Conservation (phyloP, 208 protist genomes). For the Trichomonas vaginalis region DNA sequence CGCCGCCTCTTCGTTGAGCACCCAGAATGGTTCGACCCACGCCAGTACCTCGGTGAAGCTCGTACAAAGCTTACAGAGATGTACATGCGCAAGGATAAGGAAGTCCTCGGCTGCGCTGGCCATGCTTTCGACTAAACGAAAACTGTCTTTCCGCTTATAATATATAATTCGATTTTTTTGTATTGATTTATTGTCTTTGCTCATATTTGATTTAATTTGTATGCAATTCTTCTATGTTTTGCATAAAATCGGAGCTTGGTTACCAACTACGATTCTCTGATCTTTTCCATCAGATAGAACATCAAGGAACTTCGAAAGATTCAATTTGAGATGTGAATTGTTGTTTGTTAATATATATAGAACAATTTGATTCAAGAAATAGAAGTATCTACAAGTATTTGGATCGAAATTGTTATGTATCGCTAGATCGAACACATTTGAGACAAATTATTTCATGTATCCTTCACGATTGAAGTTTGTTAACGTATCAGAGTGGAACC, state of each 20-base stretch:
- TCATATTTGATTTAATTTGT: no score
- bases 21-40: background rate
- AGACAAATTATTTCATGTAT: background rate
- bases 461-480: background rate
- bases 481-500: no score
- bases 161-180: no score
- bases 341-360: background rate
- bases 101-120: background rate
- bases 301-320: background rate
- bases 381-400: background rate
- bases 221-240: no score
- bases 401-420: background rate
- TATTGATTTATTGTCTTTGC: no score
- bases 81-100: background rate
- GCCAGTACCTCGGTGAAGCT: conserved; percentile 32
- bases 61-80: background rate
- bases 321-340: background rate
- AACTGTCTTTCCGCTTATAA: background rate
- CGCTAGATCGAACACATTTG: background rate
- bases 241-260: background rate
- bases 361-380: background rate
- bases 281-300: background rate
- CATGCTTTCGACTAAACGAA: conserved; percentile 2
- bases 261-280: background rate
- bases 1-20: conserved; percentile 9